Evolutionary conservation across 2,329 filamentous ascomycete genomes (phyloP).

Genomic region (Nemania diffusa): DNA sequence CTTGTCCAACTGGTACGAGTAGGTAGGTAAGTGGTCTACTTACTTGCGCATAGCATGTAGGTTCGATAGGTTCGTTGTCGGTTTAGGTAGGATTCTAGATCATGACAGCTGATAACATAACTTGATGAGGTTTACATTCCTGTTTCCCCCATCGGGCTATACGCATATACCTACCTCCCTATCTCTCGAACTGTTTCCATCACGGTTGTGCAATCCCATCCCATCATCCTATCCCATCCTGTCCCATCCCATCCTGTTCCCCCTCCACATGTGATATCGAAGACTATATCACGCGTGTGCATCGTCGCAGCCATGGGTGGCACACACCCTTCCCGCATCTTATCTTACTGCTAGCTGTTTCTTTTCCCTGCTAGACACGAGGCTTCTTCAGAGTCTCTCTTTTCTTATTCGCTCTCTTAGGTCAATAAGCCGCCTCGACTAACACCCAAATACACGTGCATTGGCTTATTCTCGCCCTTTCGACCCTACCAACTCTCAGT

Average conservation of each 20-base stretch:
- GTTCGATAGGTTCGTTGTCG: too few species aligned
- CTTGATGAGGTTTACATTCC: background rate
- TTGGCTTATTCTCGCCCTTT: conserved; percentile 29
- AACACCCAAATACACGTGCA: background rate
- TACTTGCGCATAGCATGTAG: too few species aligned
- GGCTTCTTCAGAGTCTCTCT: background rate
- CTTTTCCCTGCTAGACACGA: conserved; percentile 16
- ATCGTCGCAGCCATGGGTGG: conserved; percentile 14
- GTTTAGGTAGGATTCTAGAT: background rate
- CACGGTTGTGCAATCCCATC: too few species aligned
- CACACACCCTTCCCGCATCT: conserved; percentile 13
- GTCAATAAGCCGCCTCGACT: conserved; percentile 1
- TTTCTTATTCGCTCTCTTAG: conserved; percentile 3
- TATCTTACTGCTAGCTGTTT: conserved; percentile 7
- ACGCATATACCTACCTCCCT: too few species aligned
- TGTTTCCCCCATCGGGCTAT: background rate
- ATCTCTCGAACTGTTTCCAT: too few species aligned
- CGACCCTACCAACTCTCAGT: conserved; percentile 11
- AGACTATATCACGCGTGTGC: conserved; percentile 26
- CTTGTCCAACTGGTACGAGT: background rate
- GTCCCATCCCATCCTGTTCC: background rate
- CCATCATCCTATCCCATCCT: background rate
- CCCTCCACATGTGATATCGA: conserved; percentile 15
- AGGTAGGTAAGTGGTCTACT: too few species aligned
- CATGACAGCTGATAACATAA: background rate